A percentile compares a stretch with the other conserved stretches of the same genome.
phyloP scores from a whole-genome alignment of 2,329 filamentous ascomycete genomes.

The Ilyonectria sp. region DNA sequence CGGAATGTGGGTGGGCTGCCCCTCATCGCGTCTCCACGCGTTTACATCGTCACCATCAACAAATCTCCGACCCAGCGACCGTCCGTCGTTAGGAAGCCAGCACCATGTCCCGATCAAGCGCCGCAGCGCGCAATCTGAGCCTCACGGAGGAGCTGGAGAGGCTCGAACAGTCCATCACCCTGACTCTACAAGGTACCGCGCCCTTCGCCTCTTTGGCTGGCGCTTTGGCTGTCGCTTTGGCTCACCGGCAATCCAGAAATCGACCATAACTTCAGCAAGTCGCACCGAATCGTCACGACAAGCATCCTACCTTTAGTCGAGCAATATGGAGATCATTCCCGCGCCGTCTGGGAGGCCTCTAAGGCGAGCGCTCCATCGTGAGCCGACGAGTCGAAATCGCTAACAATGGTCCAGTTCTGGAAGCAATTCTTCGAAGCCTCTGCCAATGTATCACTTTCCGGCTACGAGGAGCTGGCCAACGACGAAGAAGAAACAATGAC shows the following conservation, averaged over 20 bases:
- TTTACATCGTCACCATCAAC: conserved; percentile 35
- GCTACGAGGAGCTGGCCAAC: conserved; percentile 88
- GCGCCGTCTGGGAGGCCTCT: conserved; percentile 95
- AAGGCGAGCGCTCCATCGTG: conserved; percentile 70
- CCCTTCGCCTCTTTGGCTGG: no score
- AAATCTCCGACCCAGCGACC: conserved; percentile 26
- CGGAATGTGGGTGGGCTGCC: conserved; percentile 38
- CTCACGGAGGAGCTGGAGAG: conserved; percentile 96
- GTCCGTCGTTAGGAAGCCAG: conserved; percentile 19
- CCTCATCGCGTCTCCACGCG: conserved; percentile 54
- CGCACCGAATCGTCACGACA: conserved; percentile 94
- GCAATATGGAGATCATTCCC: conserved; percentile 94
- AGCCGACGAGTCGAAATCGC: background rate
- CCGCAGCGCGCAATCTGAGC: conserved; percentile 73
- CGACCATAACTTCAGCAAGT: conserved; percentile 97
- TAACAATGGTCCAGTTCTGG: conserved; percentile 80
- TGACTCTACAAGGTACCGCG: conserved; percentile 86
- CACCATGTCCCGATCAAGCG: conserved; percentile 65
- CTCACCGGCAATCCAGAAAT: conserved; percentile 76
- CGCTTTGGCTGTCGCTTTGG: background rate
- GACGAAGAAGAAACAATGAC: conserved; percentile 74
- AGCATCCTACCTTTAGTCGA: conserved; percentile 95
- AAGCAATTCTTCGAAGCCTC: conserved; percentile 99
- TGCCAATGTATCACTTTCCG: conserved; percentile 95
- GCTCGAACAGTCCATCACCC: conserved; percentile 95